These are phyloP conservation scores for Colletotrichum sp. DNA, from an alignment of 2,329 filamentous ascomycete genomes.

Conservation along the genomic window DNA sequence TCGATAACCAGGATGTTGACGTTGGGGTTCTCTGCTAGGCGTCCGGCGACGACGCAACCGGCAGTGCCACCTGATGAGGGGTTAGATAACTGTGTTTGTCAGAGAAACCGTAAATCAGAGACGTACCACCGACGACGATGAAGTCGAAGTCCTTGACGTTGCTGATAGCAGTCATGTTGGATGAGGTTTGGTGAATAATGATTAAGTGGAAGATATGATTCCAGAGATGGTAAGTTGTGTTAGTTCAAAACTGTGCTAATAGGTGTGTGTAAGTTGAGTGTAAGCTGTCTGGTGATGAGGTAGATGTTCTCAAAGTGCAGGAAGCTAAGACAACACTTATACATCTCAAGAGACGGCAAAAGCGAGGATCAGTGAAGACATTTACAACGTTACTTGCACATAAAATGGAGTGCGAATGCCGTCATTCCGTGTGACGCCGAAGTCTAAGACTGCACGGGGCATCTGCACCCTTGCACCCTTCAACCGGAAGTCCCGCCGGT, in stretches of 20 bases:
- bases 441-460: not conserved
- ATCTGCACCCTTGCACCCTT: not conserved
- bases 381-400: not conserved
- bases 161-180: conserved; percentile 21
- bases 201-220: not conserved
- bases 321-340: not conserved
- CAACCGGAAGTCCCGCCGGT: not conserved
- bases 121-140: conserved; percentile 36
- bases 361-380: not conserved
- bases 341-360: not conserved
- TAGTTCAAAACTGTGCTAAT: rapidly evolving
- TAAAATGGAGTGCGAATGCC: not conserved
- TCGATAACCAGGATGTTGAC: conserved; percentile 53
- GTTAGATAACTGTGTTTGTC: not conserved
- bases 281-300: not conserved
- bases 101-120: no score
- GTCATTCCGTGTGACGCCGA: not conserved
- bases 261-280: not conserved
- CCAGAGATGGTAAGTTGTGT: rapidly evolving
- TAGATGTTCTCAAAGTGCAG: not conserved
- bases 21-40: conserved; percentile 36
- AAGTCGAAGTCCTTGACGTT: conserved; percentile 38
- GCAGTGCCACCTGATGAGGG: conserved; percentile 36
- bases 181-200: not conserved
- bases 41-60: conserved; percentile 40